phyloP scores from a whole-genome alignment of 805 yeast species.

The Lachancea dasiensis region DNA sequence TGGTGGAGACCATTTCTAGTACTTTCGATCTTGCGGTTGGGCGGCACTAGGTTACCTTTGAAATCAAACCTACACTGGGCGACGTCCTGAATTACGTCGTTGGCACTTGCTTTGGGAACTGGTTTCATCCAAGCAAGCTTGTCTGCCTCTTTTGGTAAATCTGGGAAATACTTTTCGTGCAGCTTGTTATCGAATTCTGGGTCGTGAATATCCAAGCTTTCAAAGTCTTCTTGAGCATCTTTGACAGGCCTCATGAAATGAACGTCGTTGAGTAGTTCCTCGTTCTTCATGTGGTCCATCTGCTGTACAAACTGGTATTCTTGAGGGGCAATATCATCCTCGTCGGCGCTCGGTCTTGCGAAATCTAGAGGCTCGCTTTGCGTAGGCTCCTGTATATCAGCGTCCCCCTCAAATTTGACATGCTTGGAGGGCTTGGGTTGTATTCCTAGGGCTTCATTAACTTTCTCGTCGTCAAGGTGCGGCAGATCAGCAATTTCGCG shows the following conservation, averaged over 20 bases:
- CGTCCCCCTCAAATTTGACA: conserved; percentile 4
- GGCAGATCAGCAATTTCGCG: conserved; percentile 21
- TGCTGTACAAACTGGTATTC: conserved; percentile 43
- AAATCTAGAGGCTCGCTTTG: neutral
- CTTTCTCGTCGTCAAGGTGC: conserved; percentile 24
- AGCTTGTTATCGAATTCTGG: conserved; percentile 73
- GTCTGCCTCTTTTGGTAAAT: conserved; percentile 73
- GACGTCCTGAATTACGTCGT: conserved; percentile 39
- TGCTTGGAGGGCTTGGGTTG: conserved; percentile 1
- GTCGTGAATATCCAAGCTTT: conserved; percentile 55
- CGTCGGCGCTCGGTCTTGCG: conserved; percentile 27
- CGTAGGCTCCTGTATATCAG: neutral
- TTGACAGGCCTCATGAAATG: conserved; percentile 59
- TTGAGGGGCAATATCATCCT: conserved; percentile 48
- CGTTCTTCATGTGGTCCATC: conserved; percentile 39
- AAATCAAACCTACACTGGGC: conserved; percentile 83
- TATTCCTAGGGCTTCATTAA: conserved; percentile 27
- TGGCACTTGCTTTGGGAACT: conserved; percentile 38
- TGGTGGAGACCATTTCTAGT: conserved; percentile 76
- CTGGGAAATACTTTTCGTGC: conserved; percentile 84
- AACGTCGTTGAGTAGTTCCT: conserved; percentile 41
- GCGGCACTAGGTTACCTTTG: conserved; percentile 67
- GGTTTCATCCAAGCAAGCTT: conserved; percentile 91
- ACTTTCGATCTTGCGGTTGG: conserved; percentile 44
- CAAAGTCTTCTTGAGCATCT: conserved; percentile 26